Base-by-base conservation (phyloP, 202 grass and related monocot species). In the Dendrocalamus latiflorus region DNA sequence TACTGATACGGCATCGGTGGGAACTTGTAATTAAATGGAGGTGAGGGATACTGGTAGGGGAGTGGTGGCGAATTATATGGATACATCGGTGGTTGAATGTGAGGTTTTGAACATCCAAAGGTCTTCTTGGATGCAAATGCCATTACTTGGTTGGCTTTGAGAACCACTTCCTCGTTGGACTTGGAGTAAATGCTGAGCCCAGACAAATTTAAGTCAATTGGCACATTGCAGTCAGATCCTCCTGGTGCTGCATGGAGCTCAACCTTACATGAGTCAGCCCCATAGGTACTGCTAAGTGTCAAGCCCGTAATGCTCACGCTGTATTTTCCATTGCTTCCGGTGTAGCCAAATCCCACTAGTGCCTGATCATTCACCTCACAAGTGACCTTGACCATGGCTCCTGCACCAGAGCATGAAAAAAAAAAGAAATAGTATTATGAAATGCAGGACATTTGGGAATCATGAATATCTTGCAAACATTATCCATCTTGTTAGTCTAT, bases 381-480 rank as follows among this genome's bases (percentile, higher is more conserved):
- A 74, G 93, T 95, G 56, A 95, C 88, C 86, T 95, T 95, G 54
- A 95, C 79, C 43, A 73, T 82, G 44, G 93, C 90, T 81, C 82
- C 90, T 92, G 85, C 64, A 45, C 18, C 53, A 83, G 26, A 50
- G 47, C n/a, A 68, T 48, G 20, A 77, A 74, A 22, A 45, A 65
- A 21, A 57, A 53, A 50, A 54, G 50, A 58, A 65, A 56, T 70
- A 22, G 9, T 5, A 55, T 26, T 72, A 65, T 58, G 25, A 50
- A 76, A 65, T 2, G 1, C 18, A 60, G 11, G 12, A 8, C 5
- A 43, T 68, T 64, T 50, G 2, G 8, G 20, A 45, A 36, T 53
- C 25, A 53, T 85, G 61, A 42, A 60, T 5, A 76, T 6, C 50
- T 70, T 68, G 22, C 30, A 53, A 74, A 70, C 49, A 62, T n/a